Evolutionary conservation across 768 basidiomycete species (phyloP).

Genomic region (Peribolospora baueri): DNA sequence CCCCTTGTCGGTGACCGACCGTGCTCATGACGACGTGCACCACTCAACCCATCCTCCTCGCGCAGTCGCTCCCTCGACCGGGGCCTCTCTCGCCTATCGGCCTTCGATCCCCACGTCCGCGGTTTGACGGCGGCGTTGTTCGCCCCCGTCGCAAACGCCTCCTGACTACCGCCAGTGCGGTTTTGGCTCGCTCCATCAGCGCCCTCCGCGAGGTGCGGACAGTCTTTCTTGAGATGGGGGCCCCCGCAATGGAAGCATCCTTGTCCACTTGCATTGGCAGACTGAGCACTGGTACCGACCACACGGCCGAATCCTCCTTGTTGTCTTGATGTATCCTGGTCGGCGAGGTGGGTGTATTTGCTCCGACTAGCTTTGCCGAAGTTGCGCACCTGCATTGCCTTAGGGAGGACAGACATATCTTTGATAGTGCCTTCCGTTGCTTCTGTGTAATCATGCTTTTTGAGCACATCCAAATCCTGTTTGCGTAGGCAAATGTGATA

Average conservation of each 20-base stretch:
- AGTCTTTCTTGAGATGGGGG: slow-evolving; percentile 62
- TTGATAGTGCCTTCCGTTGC: slow-evolving; percentile 60
- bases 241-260: slow-evolving; percentile 91
- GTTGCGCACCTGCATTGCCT: slow-evolving; percentile 91
- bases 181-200: no score
- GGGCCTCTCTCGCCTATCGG: no score
- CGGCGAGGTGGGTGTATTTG: slow-evolving; percentile 86
- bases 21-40: no score
- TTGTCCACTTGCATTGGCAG: slow-evolving; percentile 16
- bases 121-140: no score
- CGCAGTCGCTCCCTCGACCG: no score
- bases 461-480: slow-evolving; percentile 69
- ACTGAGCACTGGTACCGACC: slow-evolving; percentile 38
- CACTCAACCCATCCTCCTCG: no score
- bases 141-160: no score
- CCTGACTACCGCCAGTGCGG: no score
- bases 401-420: slow-evolving; percentile 66
- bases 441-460: slow-evolving; percentile 61
- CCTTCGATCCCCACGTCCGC: no score
- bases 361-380: slow-evolving; percentile 37
- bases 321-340: slow-evolving; percentile 52
- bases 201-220: no score
- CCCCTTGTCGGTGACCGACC: no score
- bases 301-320: slow-evolving; percentile 20
- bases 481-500: background rate